Evolutionary conservation across 441 rosid genomes (phyloP), one percentile per base, ranked within the genome.

Genomic region (Viola pubescens): DNA sequence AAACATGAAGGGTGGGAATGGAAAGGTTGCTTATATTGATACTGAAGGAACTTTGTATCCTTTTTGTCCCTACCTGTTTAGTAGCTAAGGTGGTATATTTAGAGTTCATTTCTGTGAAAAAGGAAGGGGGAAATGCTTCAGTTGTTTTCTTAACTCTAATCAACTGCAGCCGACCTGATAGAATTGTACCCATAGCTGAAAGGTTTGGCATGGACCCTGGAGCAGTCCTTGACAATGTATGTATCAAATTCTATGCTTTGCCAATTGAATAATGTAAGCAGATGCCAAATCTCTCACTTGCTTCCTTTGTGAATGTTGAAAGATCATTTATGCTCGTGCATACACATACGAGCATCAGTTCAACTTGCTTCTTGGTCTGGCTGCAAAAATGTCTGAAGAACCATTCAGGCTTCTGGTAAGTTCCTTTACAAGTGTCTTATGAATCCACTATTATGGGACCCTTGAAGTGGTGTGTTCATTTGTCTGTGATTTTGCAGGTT

Each of bases 121-220:
- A n/a, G 7, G 43, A 13, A 44, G 1, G 37, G 39, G 8, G 39
- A 40, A 26, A 56, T 10, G 7, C 4, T 46, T 26, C 7, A 39
- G 8, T 2, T 42, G 41, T 52, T 56, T 51, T 50, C 75, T 77
- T 68, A 68, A 76, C 85, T 59, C 40, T 7, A 37, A 49, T 10
- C 40, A 63, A 63, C 62, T 78, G 65, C 69, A 86, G 97, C 73
- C 85, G 87, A 0, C 94, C 96, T 61, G 95, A 94, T 74, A 56
- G 95, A 41, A 84, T 90, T 61, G 81, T 90, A 34, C 91, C 88
- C 19, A 88, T 82, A 69, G 96, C 97, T 48, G 88, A 86, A 81
- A 88, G 97, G 78, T 88, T 90, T 80, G 97, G 94, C 73, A 88
- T 90, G 97, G 99, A 94, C 63, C 84, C 95, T 49, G 87, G 89